Percentiles rank a stretch among this genome's conserved stretches.
These are phyloP conservation scores for Microbotryum silenes-acaulis DNA, from an alignment of 1,284 basidiomycete species.

Conservation along the genomic window DNA sequence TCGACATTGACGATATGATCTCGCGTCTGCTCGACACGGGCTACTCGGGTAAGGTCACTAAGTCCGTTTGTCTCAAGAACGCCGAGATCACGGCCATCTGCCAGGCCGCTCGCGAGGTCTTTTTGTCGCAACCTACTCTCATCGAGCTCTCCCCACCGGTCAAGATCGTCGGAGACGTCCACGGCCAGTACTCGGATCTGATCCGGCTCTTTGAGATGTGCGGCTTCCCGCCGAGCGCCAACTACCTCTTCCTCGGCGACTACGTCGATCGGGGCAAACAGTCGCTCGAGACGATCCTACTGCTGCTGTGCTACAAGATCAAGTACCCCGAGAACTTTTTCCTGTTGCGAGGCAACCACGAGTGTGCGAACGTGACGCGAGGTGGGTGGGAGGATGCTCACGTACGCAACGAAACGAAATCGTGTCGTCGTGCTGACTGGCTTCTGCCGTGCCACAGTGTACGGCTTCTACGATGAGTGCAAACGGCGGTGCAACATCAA, in stretches of 20 bases:
- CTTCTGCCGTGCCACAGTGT: slow-evolving; percentile 53
- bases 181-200: slow-evolving; percentile 91
- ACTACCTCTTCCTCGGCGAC: slow-evolving; percentile 74
- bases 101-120: slow-evolving; percentile 92
- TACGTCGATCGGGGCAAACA: slow-evolving; percentile 94
- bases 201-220: slow-evolving; percentile 99
- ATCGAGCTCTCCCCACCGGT: slow-evolving; percentile 97
- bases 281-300: slow-evolving; percentile 92
- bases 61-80: slow-evolving; percentile 93
- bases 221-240: slow-evolving; percentile 92
- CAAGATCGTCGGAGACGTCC: slow-evolving; percentile 98
- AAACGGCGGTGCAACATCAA: slow-evolving; percentile 99
- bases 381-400: slow-evolving; percentile 49
- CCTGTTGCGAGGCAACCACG: slow-evolving; percentile 93
- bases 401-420: neutral
- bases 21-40: slow-evolving; percentile 91
- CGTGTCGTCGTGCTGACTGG: slow-evolving; percentile 19
- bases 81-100: slow-evolving; percentile 92
- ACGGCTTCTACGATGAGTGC: slow-evolving; percentile 99
- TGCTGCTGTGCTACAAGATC: slow-evolving; percentile 97
- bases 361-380: slow-evolving; percentile 98
- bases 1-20: slow-evolving; percentile 99
- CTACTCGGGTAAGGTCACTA: slow-evolving; percentile 89
- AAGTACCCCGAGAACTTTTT: slow-evolving; percentile 99
- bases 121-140: slow-evolving; percentile 91